phyloP scores from a whole-genome alignment of 805 yeast species.

The Pichia occidentalis region DNA sequence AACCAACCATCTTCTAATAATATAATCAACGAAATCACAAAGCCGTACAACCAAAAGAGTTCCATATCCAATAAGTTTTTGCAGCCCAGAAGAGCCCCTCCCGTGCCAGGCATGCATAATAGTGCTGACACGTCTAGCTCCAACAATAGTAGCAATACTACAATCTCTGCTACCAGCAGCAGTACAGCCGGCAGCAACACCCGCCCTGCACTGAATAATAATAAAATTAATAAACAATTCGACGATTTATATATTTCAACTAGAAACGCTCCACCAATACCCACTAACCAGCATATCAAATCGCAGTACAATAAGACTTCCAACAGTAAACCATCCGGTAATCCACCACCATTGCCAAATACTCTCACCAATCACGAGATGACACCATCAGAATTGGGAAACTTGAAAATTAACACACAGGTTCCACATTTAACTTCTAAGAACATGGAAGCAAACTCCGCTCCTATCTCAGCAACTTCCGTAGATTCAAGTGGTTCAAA shows the following conservation, averaged over 20 bases:
- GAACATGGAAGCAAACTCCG: constrained; percentile 2
- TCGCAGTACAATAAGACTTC: not conserved
- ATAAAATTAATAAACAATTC: not conserved
- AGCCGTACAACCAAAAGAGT: constrained; percentile 22
- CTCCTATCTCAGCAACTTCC: constrained; percentile 8
- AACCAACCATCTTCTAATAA: constrained; percentile 6
- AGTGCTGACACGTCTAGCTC: not conserved
- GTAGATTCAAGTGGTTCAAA: not conserved
- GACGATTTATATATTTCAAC: constrained; percentile 29
- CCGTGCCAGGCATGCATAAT: constrained; percentile 23
- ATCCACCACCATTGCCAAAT: constrained; percentile 6
- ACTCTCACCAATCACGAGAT: not conserved
- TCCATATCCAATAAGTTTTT: constrained; percentile 19
- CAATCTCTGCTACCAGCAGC: too few relatives aligned
- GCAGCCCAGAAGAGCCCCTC: constrained; percentile 32
- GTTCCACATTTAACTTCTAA: not conserved
- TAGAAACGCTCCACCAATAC: constrained; percentile 33
- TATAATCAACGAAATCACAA: constrained; percentile 27
- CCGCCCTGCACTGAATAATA: not conserved
- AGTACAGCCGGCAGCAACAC: not conserved
- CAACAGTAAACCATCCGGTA: constrained; percentile 6
- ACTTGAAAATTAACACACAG: constrained; percentile 4
- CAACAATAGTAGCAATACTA: too few relatives aligned
- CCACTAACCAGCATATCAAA: constrained; percentile 2
- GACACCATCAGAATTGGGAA: constrained; percentile 3